Base-by-base conservation (phyloP, 192 early-diverging fungal genomes). In the Glomus cerebriforme region DNA sequence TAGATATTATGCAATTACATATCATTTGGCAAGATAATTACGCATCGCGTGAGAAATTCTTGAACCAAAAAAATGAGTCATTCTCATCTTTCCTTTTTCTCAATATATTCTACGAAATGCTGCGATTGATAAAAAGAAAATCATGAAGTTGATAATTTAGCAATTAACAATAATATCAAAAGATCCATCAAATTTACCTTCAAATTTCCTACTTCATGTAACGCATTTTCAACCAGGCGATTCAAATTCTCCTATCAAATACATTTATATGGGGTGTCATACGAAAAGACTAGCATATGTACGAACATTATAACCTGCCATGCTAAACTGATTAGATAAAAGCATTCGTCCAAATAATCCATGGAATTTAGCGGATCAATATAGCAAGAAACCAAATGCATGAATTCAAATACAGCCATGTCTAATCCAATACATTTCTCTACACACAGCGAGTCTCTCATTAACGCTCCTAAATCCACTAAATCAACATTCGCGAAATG, bases 171-270 rank as follows among this genome's bases (percentile, higher is more conserved):
- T 58, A 73, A 73, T 58, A 59, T 5, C 0, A 73, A 58, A 58
- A 73, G 62, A 17, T n/a, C n/a, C 29, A 32, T 49, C 7, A 73
- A 58, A 73, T 29, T 73, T 73, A 58, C 49, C 71, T 58, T 59
- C 5, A 73, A 73, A 58, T 58, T 17, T n/a, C n/a, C 71, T 19
- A 73, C 27, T 73, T 73, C 49, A 73, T 73, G 6, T 37, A 68
- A 68, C 1, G 7, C 17, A 19, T 32, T 34, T 68, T 68, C 34
- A 32, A 68, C 66, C 34, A 68, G 71, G 32, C 29, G 59, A 59
- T 73, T 49, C 71, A 73, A 73, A 73, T 59, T 73, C 70, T 17
- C 27, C 68, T 22, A 73, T 26, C 17, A 73, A 73, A 73, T 31
- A 73, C 49, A 73, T 73, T 37, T 73, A 7, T 73, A 73, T 54